phyloP scores from a whole-genome alignment of 2,329 filamentous ascomycete species.

The Coleophoma cylindrospora region DNA sequence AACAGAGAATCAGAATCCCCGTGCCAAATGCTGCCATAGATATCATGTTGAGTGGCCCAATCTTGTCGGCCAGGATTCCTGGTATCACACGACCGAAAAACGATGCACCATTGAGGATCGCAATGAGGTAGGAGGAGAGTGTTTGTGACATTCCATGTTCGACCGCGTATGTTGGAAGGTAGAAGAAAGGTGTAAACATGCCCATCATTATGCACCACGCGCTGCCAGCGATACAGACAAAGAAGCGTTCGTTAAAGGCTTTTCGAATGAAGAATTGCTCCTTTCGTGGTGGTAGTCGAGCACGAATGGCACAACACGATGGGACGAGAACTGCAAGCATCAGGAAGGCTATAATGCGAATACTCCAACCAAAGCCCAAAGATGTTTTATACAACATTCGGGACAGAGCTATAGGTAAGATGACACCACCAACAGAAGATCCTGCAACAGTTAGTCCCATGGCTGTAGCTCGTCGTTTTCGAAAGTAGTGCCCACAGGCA shows the following conservation, averaged over 20 bases:
- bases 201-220: constrained; percentile 30
- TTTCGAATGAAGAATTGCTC: constrained; percentile 40
- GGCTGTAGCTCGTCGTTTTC: constrained; percentile 40
- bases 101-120: constrained; percentile 24
- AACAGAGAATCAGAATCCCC: constrained; percentile 25
- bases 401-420: constrained; percentile 55
- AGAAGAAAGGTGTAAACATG: constrained; percentile 21
- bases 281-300: constrained; percentile 36
- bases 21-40: constrained; percentile 17
- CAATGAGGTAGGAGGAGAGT: constrained; percentile 14
- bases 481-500: constrained; percentile 41
- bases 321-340: constrained; percentile 44
- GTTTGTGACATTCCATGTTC: constrained; percentile 16
- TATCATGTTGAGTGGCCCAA: constrained; percentile 27
- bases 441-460: constrained; percentile 42
- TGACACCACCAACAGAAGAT: constrained; percentile 45
- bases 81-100: constrained; percentile 29
- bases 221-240: constrained; percentile 32
- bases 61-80: constrained; percentile 27
- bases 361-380: constrained; percentile 26
- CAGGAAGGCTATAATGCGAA: constrained; percentile 23
- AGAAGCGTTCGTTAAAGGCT: constrained; percentile 38
- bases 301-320: constrained; percentile 42
- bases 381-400: constrained; percentile 36
- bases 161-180: constrained; percentile 26